These are phyloP conservation scores for Alternaria infectoria DNA, from an alignment of 2,329 filamentous ascomycete genomes.

Conservation along the genomic window DNA sequence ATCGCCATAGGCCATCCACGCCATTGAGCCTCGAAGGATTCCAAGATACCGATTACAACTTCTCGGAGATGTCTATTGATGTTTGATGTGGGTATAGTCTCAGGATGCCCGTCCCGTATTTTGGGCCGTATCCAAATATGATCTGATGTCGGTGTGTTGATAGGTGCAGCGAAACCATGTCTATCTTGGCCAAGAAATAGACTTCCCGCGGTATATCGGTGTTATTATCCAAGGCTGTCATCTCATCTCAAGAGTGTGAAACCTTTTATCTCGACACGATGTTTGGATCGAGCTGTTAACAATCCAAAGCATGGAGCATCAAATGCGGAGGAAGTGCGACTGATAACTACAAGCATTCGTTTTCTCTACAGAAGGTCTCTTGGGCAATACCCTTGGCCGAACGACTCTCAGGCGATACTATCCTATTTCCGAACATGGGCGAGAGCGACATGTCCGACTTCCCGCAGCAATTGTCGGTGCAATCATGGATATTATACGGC, in stretches of 20 bases:
- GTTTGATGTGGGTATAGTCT: not conserved
- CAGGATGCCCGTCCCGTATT: not conserved
- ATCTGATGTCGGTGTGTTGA: not conserved
- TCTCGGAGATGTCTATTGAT: conserved; percentile 1
- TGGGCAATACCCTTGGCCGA: not conserved
- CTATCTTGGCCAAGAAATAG: not conserved
- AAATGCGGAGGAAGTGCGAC: not conserved
- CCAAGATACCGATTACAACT: not conserved
- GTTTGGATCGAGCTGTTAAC: not conserved
- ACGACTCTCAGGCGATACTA: not conserved
- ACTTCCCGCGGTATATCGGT: not conserved
- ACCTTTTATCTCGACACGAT: not conserved
- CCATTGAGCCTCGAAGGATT: not conserved
- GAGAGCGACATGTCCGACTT: conserved; percentile 15
- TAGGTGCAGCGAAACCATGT: not conserved
- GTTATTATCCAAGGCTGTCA: not conserved
- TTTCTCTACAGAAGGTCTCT: not conserved
- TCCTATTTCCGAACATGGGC: not conserved
- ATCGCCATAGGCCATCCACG: not conserved
- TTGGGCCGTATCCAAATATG: not conserved
- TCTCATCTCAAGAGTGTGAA: not conserved
- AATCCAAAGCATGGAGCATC: not conserved
- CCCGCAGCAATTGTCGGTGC: conserved; percentile 20
- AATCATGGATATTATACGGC: conserved; percentile 40
- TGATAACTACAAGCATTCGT: not conserved